A percentile compares a stretch with the other conserved stretches of the same genome.
Evolutionary conservation across 345 rosid species (phyloP).

Genomic region (Acer yangbiense): DNA sequence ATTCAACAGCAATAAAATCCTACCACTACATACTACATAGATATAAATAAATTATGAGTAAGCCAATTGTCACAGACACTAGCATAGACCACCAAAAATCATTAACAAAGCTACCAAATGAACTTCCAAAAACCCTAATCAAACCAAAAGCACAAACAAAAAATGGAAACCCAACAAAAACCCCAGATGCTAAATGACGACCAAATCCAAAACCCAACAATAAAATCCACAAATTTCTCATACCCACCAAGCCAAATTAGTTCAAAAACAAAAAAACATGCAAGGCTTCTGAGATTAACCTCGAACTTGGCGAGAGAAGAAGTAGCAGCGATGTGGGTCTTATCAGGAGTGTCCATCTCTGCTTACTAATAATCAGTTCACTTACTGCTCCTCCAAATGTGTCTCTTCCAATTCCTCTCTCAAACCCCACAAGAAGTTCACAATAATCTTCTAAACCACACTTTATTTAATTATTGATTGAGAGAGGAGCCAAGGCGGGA

Average conservation of each 20-base stretch:
- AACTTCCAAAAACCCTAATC: background rate
- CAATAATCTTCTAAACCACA: background rate
- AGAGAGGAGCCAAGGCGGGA: background rate
- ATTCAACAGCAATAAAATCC: background rate
- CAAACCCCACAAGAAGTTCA: background rate
- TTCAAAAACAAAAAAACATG: background rate
- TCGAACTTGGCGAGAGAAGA: conserved; percentile 48
- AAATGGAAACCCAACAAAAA: background rate
- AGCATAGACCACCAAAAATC: background rate
- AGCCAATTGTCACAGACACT: background rate
- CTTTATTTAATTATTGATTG: background rate
- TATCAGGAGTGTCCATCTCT: conserved; percentile 68
- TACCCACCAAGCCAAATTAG: background rate
- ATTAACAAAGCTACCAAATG: background rate
- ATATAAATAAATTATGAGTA: too few relatives aligned
- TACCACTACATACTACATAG: background rate
- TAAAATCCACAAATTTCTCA: conserved; percentile 1
- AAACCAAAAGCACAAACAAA: background rate
- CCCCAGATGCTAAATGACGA: background rate
- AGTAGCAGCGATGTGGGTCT: conserved; percentile 38
- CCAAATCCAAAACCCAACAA: background rate
- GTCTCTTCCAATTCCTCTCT: background rate
- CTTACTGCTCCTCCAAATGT: conserved; percentile 10
- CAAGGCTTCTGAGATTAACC: conserved; percentile 31
- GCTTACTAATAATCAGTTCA: conserved; percentile 3